Evolutionary conservation across 2,329 filamentous ascomycete species (phyloP).

Genomic region (Xylariaceae sp.): DNA sequence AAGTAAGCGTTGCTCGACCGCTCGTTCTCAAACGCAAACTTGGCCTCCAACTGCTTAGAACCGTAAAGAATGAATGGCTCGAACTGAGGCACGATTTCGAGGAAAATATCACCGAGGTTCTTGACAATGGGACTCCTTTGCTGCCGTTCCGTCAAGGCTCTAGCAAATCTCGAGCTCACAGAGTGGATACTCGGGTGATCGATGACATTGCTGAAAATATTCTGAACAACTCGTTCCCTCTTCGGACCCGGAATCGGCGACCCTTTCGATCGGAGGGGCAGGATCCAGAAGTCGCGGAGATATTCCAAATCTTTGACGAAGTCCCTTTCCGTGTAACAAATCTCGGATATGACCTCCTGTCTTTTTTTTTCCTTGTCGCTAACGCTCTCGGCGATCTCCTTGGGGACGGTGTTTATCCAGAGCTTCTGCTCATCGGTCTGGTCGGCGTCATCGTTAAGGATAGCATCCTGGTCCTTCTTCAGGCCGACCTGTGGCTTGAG

Average conservation of each 20-base stretch:
- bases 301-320: conserved; percentile 99
- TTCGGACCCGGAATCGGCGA: conserved; percentile 87
- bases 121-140: conserved; percentile 84
- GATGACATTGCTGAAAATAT: conserved; percentile 92
- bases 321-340: conserved; percentile 97
- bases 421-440: conserved; percentile 94
- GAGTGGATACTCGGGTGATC: conserved; percentile 75
- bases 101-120: conserved; percentile 88
- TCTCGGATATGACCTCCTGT: conserved; percentile 95
- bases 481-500: conserved; percentile 87
- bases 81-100: conserved; percentile 87
- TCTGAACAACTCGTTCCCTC: conserved; percentile 85
- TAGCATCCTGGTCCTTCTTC: conserved; percentile 55
- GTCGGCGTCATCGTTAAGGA: conserved; percentile 67
- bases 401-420: conserved; percentile 98
- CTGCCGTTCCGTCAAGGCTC: conserved; percentile 82
- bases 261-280: conserved; percentile 72
- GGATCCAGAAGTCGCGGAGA: conserved; percentile 96
- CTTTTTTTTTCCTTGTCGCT: conserved; percentile 92
- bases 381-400: conserved; percentile 86
- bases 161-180: conserved; percentile 84
- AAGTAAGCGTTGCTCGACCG: conserved; percentile 81
- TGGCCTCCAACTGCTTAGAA: conserved; percentile 90
- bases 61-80: conserved; percentile 96
- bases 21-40: conserved; percentile 97